phyloP scores from a whole-genome alignment of 257 asterid genomes.

The Primulina eburnea region DNA sequence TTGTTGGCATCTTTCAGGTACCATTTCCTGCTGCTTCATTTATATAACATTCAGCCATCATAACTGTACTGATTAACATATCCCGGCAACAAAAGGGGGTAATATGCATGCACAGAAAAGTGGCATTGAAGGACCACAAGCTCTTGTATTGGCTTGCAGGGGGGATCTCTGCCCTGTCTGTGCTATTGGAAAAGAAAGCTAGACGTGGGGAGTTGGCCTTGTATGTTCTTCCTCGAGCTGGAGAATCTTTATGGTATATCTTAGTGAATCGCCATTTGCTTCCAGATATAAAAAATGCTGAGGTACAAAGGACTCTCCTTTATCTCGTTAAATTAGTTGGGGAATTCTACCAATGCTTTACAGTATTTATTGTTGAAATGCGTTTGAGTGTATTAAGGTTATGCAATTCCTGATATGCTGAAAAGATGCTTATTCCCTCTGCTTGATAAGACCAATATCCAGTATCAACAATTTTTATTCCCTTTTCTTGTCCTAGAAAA shows the following conservation, averaged over 20 bases:
- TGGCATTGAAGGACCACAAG: slow-evolving; percentile 91
- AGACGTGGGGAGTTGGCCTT: slow-evolving; percentile 93
- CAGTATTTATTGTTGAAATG: not conserved
- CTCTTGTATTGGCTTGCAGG: slow-evolving; percentile 95
- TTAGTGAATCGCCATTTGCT: slow-evolving; percentile 84
- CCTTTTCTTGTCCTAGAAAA: not conserved
- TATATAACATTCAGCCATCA: slow-evolving; percentile 20
- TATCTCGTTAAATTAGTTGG: not conserved
- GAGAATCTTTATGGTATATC: slow-evolving; percentile 94
- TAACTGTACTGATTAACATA: slow-evolving; percentile 33
- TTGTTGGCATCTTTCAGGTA: slow-evolving; percentile 98
- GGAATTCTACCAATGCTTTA: slow-evolving; percentile 3
- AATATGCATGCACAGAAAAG: slow-evolving; percentile 87
- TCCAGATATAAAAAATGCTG: slow-evolving; percentile 82
- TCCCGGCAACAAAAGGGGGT: slow-evolving; percentile 61
- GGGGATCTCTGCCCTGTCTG: slow-evolving; percentile 82
- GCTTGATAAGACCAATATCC: not conserved
- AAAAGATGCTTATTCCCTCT: not conserved
- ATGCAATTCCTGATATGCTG: not conserved
- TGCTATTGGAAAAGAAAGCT: slow-evolving; percentile 90
- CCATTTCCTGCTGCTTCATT: slow-evolving; percentile 17
- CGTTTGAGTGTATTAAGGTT: not conserved
- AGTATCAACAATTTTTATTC: not conserved
- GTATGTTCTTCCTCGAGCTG: slow-evolving; percentile 98
- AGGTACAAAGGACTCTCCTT: slow-evolving; percentile 47